Evolutionary conservation across 805 yeast genomes (phyloP), one percentile per base, ranked within the genome.

Genomic region (Henningerozyma blattae): DNA sequence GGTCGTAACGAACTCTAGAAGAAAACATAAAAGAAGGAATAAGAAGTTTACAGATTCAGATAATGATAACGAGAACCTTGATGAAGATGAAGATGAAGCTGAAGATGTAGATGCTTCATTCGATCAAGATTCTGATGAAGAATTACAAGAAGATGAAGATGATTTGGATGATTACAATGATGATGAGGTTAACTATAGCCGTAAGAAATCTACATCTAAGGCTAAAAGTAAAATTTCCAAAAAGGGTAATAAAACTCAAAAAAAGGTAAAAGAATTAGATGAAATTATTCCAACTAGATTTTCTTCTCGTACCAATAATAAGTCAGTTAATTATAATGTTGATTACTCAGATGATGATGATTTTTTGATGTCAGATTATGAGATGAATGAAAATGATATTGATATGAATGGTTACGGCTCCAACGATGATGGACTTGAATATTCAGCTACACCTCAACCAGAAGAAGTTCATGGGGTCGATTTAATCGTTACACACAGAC

Each of bases 311-410:
- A 70, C 66, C 43, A 24, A 24, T n/a, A 55, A 48, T 35, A 72
- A 64, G 41, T 64, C 67, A n/a, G 75, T 87, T 28, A 85, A 84
- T 52, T 87, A 87, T 51, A 75, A 70, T 27, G 72, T 81, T 18
- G 94, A 83, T 40, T 68, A 68, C 22, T 80, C 75, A 6, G 60
- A 64, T 32, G 67, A 61, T 14, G 67, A 59, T 25, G 68, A 63
- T 37, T 54, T 65, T 19, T 45, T 65, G 47, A 65, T 48, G 20
- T 56, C 61, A 7, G 59, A 42, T 15, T 28, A n/a, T 18, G 45
- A 46, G 2, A 28, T 27, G 14, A 55, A 47, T 14, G 39, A 33
- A 0, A 51, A 48, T 26, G 58, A 58, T 15, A 61, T 60, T 1
- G 53, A 43, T 9, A 54, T 47, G 10, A 45, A 42, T 3, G 43